Evolutionary conservation across 176 grass and related monocot genomes (phyloP), one percentile per base, ranked within the genome.

Genomic region (Tuctoria greenei): DNA sequence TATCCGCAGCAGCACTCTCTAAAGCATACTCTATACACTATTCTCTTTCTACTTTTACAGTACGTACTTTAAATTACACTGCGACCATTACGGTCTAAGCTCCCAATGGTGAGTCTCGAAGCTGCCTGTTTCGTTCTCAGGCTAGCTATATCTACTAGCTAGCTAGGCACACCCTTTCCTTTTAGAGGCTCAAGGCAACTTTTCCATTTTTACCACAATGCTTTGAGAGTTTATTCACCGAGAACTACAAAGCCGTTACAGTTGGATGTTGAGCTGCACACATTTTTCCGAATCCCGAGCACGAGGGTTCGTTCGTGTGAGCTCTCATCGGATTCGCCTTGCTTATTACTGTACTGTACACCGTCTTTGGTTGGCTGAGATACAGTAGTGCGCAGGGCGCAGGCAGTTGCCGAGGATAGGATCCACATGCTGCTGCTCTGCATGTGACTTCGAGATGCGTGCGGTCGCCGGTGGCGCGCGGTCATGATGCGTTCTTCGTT

Each of bases 401-500:
- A 46, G 4, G 44, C 44, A 46, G 42, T 46, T 46, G 12, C 12
- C 3, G 44, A 14, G 1, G 46, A 4, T n/a, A 20, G 17, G 49
- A 55, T n/a, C 50, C 20, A 54, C 8, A 10, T 55, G 18, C 51
- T 6, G 18, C 18, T n/a, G n/a, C n/a, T n/a, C n/a, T n/a, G n/a
- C n/a, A 13, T 26, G 23, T 18, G 56, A 8, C 24, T 4, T 61
- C 26, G 14, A 78, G 17, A 61, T 49, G 25, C 39, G 34, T 25
- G 64, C 71, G 58, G 66, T 74, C 20, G 57, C 59, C 66, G 60
- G 77, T 73, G 49, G 72, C 49, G 73, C n/a, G n/a, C n/a, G n/a
- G 66, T 58, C 73, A 78, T 87, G 79, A 67, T 77, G 66, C 58
- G 73, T 39, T 14, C 24, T 72, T 51, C n/a, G n/a, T n/a, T 51